These are phyloP conservation scores for Puccinia novopanici DNA, from an alignment of 1,284 basidiomycete genomes.

Conservation along the genomic window DNA sequence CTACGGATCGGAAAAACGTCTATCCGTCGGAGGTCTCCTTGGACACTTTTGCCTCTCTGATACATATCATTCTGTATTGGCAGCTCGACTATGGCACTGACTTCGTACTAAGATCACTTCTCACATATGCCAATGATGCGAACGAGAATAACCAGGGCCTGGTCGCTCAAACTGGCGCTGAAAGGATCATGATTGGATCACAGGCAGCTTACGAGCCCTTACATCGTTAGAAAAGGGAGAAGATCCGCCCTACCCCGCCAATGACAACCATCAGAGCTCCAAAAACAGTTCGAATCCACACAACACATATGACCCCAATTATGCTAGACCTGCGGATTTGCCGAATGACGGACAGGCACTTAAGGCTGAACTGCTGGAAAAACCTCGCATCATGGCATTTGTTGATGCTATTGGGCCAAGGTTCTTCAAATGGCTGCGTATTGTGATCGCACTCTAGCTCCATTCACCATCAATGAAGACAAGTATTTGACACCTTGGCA, in stretches of 20 bases:
- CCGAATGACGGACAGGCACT: slow-evolving; percentile 39
- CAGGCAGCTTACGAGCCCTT: slow-evolving; percentile 44
- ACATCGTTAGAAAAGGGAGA: slow-evolving; percentile 47
- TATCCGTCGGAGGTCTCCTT: slow-evolving; percentile 74
- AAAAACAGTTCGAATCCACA: slow-evolving; percentile 18
- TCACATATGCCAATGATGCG: slow-evolving; percentile 38
- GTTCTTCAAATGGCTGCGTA: slow-evolving; percentile 50
- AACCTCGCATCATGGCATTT: slow-evolving; percentile 49
- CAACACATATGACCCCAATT: slow-evolving; percentile 11
- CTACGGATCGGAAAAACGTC: slow-evolving; percentile 68
- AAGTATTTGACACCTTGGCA: slow-evolving; percentile 43
- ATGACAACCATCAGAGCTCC: slow-evolving; percentile 16
- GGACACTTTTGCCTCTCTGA: slow-evolving; percentile 75
- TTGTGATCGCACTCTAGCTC: slow-evolving; percentile 47
- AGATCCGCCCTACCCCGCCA: slow-evolving; percentile 40
- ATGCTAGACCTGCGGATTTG: slow-evolving; percentile 1
- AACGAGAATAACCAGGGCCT: slow-evolving; percentile 31
- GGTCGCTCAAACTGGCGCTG: slow-evolving; percentile 46
- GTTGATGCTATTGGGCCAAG: slow-evolving; percentile 50
- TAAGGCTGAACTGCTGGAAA: slow-evolving; percentile 39
- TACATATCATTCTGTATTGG: slow-evolving; percentile 80
- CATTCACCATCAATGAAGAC: slow-evolving; percentile 42
- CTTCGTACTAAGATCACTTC: slow-evolving; percentile 64
- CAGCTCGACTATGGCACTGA: slow-evolving; percentile 85
- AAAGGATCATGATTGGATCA: slow-evolving; percentile 49